Evolutionary conservation across 495 filamentous ascomycete genomes (phyloP).

Genomic region (Penicillium canariense): DNA sequence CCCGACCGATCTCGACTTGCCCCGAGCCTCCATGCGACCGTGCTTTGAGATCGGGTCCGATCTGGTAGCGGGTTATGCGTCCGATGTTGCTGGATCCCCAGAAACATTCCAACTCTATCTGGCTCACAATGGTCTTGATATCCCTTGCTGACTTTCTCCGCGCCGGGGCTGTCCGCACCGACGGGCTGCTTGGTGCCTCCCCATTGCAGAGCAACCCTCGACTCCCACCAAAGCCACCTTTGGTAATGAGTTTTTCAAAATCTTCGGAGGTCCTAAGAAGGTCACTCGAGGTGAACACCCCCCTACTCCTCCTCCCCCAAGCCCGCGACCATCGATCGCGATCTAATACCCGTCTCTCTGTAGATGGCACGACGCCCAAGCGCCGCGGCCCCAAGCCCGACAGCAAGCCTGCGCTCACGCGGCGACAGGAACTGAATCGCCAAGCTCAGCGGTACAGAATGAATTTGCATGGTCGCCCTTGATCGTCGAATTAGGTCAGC

Average conservation of each 20-base stretch:
- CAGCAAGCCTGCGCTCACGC: conserved; percentile 90
- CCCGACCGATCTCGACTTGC: conserved; percentile 4
- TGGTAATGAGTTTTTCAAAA: conserved; percentile 37
- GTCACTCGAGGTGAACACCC: conserved; percentile 33
- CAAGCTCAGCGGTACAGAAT: conserved; percentile 84
- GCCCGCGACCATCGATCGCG: neutral
- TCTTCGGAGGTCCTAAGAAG: conserved; percentile 37
- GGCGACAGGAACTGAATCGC: conserved; percentile 89
- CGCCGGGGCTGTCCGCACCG: neutral
- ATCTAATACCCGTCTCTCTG: neutral
- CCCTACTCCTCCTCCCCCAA: no score
- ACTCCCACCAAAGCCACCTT: conserved; percentile 27
- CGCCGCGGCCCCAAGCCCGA: conserved; percentile 93
- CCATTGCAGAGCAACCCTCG: conserved; percentile 25
- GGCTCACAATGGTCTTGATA: neutral
- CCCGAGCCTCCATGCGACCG: neutral
- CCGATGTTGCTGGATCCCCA: neutral
- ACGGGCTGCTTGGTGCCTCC: conserved; percentile 16
- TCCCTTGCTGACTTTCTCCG: conserved; percentile 8
- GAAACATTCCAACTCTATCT: neutral
- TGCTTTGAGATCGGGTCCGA: conserved; percentile 1
- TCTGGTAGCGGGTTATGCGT: neutral
- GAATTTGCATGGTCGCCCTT: neutral
- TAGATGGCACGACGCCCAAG: conserved; percentile 85
- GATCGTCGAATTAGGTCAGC: conserved; percentile 11